Base-by-base conservation (phyloP, 495 filamentous ascomycete genomes). In the Polyplosphaeria fusca region DNA sequence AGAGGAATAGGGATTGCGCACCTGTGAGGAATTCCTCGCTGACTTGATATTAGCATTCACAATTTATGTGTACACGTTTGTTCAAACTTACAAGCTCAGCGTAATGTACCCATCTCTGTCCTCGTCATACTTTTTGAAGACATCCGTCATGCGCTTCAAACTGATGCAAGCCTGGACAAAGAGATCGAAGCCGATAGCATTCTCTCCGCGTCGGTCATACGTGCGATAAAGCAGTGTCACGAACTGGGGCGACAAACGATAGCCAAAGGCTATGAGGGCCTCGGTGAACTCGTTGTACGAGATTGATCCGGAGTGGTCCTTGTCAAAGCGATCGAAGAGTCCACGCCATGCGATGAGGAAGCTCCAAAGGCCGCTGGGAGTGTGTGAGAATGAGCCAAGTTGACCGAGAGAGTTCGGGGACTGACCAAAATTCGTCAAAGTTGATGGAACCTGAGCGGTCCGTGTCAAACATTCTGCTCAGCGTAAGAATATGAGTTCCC, bases 121-220 rank as follows among this genome's bases (percentile, higher is more conserved):
- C 55, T 95, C 88, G 60, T 98, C 93, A 72, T 97, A 98, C 68
- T 87, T 89, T 83, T 98, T 98, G 71, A 98, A 98, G 18, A 96
- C 92, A 71, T 98, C 93, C 58, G 93, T 98, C 92, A 98, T 96
- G 55, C 94, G 79, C 80, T 96, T 94, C 63, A 98, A 76, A 67
- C 82, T 86, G 66, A 98, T 98, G 69, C 93, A 97, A 25, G 89
- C 90, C 77, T 98, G 93, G 60, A 98, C 93, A 70, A 97, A 98
- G 44, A 98, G 73, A 77, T 98, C 93, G 66, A 98, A 97, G 72
- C 86, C 89, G 79, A 98, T 76, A 55, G 82, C 79, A 37, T 71
- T 58, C 52, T 64, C 60, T 44, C 60, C 70, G 42, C 67, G 54
- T 65, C 80, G 70, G 66, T 80, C 85, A 63, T 85, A 88, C 11